Base-by-base conservation (phyloP, 768 basidiomycete genomes). In the Candolleomyces efflorescens region DNA sequence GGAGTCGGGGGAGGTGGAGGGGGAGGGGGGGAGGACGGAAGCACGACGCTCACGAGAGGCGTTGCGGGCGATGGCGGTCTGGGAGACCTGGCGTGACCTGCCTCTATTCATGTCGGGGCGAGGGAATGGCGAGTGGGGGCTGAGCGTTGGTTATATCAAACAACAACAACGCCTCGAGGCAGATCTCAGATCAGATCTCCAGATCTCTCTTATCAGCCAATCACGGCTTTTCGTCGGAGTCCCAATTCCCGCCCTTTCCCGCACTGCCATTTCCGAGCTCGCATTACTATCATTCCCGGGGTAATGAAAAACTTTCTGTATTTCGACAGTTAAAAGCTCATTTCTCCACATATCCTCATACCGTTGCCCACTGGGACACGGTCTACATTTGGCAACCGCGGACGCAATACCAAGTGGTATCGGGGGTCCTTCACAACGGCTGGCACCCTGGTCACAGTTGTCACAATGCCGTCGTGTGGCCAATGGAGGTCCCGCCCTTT, bases 1-100 rank as follows among this genome's bases (percentile, higher is more conserved):
- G 68, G 78, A 77, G 65, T 78, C 72, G 3, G 70, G 69, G 39
- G 73, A 70, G 57, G 69, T 63, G 48, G 70, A 68, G 4, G 71
- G 65, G 4, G 69, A 70, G 56, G 62, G 70, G 32, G 63, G 50
- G 66, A 64, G 53, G 67, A 70, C 23, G 60, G 58, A 20, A 2
- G 22, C 5, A 26, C 67, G 61, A 27, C 77, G 73, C 52, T 81
- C 76, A 18, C 78, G 74, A 6, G 76, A 75, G 0, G 78, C 77
- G 20, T 69, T 69, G 53, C 79, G 60, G 0, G 78, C 79, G 20
- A 78, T 63, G 1, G 81, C 79, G 43, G 73, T 73, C 5, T 66
- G 66, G 0, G 79, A 76, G 3, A 81, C 65, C 39, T 70, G 66
- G 59, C 65, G 70, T 17, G 71, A 71, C 38, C 71, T 64, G 38